Evolutionary conservation across 768 basidiomycete species (phyloP).

Genomic region (Suillus plorans): DNA sequence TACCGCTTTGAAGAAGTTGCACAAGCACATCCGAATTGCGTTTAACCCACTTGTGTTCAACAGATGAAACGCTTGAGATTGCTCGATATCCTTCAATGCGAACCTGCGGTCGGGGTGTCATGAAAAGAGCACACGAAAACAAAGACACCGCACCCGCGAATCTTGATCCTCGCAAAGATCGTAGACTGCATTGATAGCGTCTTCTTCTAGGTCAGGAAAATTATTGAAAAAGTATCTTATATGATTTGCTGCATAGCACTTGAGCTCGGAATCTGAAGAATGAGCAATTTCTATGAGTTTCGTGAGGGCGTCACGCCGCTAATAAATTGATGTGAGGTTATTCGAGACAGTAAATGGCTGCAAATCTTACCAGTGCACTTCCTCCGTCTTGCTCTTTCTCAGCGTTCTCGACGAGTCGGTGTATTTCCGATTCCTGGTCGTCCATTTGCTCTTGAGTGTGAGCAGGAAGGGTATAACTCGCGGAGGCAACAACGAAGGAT

Average conservation of each 20-base stretch:
- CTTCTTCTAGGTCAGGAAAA: conserved; percentile 72
- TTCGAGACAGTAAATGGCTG: neutral
- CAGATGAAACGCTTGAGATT: conserved; percentile 49
- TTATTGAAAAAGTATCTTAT: conserved; percentile 61
- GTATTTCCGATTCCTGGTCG: conserved; percentile 21
- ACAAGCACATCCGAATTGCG: conserved; percentile 74
- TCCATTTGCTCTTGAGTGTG: conserved; percentile 1
- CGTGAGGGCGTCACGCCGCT: conserved; percentile 55
- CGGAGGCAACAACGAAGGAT: neutral
- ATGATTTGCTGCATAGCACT: conserved; percentile 56
- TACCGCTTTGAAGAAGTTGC: conserved; percentile 75
- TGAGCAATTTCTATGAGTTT: conserved; percentile 56
- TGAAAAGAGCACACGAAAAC: conserved; percentile 5
- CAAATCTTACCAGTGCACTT: conserved; percentile 36
- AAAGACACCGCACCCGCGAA: conserved; percentile 38
- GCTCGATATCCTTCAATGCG: conserved; percentile 69
- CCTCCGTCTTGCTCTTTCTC: conserved; percentile 38
- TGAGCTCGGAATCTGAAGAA: conserved; percentile 43
- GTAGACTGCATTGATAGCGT: conserved; percentile 75
- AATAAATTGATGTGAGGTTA: conserved; percentile 11
- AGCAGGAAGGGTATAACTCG: neutral
- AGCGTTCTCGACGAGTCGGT: conserved; percentile 45
- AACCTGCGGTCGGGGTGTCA: conserved; percentile 40
- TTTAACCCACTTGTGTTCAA: conserved; percentile 58
- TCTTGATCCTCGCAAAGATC: conserved; percentile 75